Conservation (phyloP, 805 yeast species). For the Phaffomyces thermotolerans region DNA sequence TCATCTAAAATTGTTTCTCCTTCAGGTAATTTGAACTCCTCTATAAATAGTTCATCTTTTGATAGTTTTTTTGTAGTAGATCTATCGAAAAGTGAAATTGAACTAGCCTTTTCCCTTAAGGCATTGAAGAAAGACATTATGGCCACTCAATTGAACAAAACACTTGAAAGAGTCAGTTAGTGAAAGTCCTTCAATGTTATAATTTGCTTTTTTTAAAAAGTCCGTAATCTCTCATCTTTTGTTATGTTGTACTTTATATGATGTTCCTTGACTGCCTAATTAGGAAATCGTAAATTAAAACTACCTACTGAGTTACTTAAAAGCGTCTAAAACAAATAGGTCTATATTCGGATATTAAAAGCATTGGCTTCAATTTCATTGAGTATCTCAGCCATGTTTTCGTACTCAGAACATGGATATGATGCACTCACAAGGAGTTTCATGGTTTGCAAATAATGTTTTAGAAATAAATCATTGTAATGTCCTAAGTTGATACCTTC, state of each 20-base stretch:
- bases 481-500: constrained; percentile 49
- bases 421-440: constrained; percentile 41
- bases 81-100: constrained; percentile 35
- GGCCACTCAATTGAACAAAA: neutral
- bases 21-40: constrained; percentile 63
- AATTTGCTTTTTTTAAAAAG: neutral
- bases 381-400: constrained; percentile 27
- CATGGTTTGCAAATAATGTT: constrained; percentile 44
- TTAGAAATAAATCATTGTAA: constrained; percentile 42
- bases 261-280: constrained; percentile 8
- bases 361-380: constrained; percentile 18
- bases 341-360: neutral
- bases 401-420: constrained; percentile 35
- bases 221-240: neutral
- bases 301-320: neutral
- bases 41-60: constrained; percentile 64
- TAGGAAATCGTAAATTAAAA: neutral
- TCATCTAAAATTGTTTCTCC: constrained; percentile 60
- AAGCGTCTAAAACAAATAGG: neutral
- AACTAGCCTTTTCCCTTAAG: constrained; percentile 40
- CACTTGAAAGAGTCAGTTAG: neutral
- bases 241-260: neutral
- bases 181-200: neutral
- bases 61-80: constrained; percentile 37
- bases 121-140: constrained; percentile 38